These are phyloP conservation scores for Spiraea crenata DNA, from an alignment of 331 rosid species.

Conservation along the genomic window DNA sequence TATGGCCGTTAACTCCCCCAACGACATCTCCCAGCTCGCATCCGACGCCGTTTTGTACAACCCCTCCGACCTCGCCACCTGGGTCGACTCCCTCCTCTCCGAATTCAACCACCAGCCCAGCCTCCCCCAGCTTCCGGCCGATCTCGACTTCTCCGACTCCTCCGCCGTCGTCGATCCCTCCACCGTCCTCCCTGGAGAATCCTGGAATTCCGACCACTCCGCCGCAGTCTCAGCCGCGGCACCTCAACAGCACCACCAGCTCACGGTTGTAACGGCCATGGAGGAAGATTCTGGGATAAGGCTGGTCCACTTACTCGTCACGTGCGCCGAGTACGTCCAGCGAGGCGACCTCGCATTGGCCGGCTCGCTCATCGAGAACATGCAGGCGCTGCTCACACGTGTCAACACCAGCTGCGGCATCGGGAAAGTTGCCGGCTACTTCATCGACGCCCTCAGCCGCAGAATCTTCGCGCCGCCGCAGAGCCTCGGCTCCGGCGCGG, in stretches of 20 bases:
- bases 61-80: slow-evolving; percentile 71
- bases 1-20: slow-evolving; percentile 52
- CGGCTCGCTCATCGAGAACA: slow-evolving; percentile 65
- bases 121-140: slow-evolving; percentile 40
- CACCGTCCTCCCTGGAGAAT: background rate
- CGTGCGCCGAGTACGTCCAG: slow-evolving; percentile 81
- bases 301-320: slow-evolving; percentile 72
- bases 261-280: slow-evolving; percentile 40
- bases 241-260: slow-evolving; percentile 29
- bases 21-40: slow-evolving; percentile 59
- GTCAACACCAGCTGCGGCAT: slow-evolving; percentile 69
- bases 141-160: slow-evolving; percentile 43
- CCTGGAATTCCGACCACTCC: slow-evolving; percentile 25
- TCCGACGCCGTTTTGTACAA: slow-evolving; percentile 61
- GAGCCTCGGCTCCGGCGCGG: background rate
- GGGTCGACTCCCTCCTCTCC: slow-evolving; percentile 81
- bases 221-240: background rate
- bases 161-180: slow-evolving; percentile 25
- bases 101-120: slow-evolving; percentile 49
- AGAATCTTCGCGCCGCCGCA: slow-evolving; percentile 54
- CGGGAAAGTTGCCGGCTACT: slow-evolving; percentile 86
- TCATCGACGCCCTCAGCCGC: slow-evolving; percentile 79
- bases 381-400: slow-evolving; percentile 57
- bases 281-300: slow-evolving; percentile 89
- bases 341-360: slow-evolving; percentile 71